A percentile compares a stretch with the other conserved stretches of the same genome.
phyloP scores from a whole-genome alignment of 306 rosid species.

The Fragaria iinumae region DNA sequence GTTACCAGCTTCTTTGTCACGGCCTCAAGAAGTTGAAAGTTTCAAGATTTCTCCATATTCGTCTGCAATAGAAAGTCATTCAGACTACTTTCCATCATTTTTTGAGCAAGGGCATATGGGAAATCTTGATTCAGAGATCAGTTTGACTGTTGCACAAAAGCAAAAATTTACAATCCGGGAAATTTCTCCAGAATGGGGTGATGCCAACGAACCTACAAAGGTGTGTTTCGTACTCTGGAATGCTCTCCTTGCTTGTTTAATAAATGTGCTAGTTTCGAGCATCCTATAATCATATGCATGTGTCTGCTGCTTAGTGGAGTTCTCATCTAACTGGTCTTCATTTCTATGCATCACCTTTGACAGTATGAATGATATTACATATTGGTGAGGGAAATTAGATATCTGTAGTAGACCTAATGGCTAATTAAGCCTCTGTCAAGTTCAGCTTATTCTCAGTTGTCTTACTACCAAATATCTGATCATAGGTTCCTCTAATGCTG shows the following conservation, averaged over 20 bases:
- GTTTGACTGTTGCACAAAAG: conserved; percentile 55
- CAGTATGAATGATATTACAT: background rate
- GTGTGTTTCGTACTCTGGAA: conserved; percentile 37
- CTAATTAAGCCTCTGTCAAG: background rate
- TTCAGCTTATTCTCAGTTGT: background rate
- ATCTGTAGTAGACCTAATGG: background rate
- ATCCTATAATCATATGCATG: background rate
- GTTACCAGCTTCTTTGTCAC: conserved; percentile 46
- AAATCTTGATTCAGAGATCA: conserved; percentile 44
- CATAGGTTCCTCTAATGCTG: conserved; percentile 1
- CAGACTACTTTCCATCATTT: conserved; percentile 34
- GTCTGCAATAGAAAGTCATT: conserved; percentile 33
- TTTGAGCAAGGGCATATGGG: conserved; percentile 51
- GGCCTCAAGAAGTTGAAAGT: conserved; percentile 34
- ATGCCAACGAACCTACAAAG: conserved; percentile 69
- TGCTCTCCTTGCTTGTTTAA: background rate
- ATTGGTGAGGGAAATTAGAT: background rate
- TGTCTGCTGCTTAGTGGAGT: background rate
- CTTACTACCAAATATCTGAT: background rate
- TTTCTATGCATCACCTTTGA: background rate
- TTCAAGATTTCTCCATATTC: conserved; percentile 40
- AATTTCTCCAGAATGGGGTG: conserved; percentile 85
- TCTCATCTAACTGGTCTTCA: background rate
- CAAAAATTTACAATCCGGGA: conserved; percentile 69
- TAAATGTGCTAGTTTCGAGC: background rate